Evolutionary conservation across 331 rosid genomes (phyloP).

Genomic region (Dryas integrifolia): DNA sequence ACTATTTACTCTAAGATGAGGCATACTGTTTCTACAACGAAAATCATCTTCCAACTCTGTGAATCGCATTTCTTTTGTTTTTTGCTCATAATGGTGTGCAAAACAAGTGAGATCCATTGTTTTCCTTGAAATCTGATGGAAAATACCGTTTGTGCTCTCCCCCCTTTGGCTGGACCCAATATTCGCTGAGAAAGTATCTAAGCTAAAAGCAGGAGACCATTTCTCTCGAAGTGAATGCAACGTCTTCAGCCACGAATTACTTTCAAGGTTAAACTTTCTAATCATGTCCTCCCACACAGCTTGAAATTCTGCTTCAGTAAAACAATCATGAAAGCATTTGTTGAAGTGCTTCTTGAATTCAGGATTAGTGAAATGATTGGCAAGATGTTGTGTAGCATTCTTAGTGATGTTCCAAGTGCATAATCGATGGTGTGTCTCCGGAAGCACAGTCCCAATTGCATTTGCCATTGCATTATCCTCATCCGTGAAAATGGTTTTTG

Average conservation of each 20-base stretch:
- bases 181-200: constrained; percentile 11
- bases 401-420: constrained; percentile 13
- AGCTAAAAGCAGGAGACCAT: constrained; percentile 18
- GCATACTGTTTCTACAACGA: constrained; percentile 3
- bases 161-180: constrained; percentile 8
- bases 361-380: constrained; percentile 1
- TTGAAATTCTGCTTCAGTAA: constrained; percentile 19
- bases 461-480: background rate
- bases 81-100: constrained; percentile 8
- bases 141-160: constrained; percentile 10
- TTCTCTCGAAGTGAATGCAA: constrained; percentile 7
- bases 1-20: constrained; percentile 5
- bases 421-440: constrained; percentile 5
- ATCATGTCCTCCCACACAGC: constrained; percentile 17
- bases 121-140: constrained; percentile 11
- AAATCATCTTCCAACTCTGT: constrained; percentile 19
- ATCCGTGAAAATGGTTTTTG: constrained; percentile 8
- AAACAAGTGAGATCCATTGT: constrained; percentile 1
- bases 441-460: constrained; percentile 8
- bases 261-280: background rate
- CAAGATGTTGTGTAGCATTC: constrained; percentile 22
- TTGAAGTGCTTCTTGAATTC: constrained; percentile 12
- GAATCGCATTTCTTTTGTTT: background rate
- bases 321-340: constrained; percentile 21
- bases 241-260: constrained; percentile 18